Conservation (phyloP, 805 yeast species). For the Hyphopichia homilentoma region DNA sequence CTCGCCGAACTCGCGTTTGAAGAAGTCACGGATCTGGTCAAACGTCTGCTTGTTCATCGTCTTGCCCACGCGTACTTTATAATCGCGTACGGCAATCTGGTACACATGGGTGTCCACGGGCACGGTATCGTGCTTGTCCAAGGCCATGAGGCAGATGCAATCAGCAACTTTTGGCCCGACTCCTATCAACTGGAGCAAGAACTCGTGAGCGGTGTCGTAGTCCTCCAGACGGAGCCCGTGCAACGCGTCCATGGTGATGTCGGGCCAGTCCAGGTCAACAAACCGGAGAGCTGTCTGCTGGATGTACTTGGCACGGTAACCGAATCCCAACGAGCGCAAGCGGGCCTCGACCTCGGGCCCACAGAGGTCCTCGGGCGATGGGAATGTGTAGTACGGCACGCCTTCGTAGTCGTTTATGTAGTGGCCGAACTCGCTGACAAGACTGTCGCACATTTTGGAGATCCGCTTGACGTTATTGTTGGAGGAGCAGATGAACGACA, state of each 20-base stretch:
- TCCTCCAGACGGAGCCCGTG: constrained; percentile 40
- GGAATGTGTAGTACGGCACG: constrained; percentile 65
- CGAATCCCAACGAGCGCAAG: constrained; percentile 63
- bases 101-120: constrained; percentile 96
- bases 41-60: constrained; percentile 51
- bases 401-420: constrained; percentile 53
- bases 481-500: constrained; percentile 92
- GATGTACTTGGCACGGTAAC: constrained; percentile 89
- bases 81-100: constrained; percentile 83
- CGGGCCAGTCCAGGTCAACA: constrained; percentile 33
- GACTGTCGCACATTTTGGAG: constrained; percentile 82
- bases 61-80: constrained; percentile 49
- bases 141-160: constrained; percentile 88
- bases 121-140: constrained; percentile 81
- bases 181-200: constrained; percentile 66
- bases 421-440: constrained; percentile 69
- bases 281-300: constrained; percentile 67
- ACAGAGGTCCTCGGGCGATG: constrained; percentile 53
- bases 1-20: constrained; percentile 74
- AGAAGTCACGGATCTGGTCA: constrained; percentile 53
- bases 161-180: constrained; percentile 99
- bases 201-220: constrained; percentile 53
- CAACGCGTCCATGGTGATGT: constrained; percentile 32
- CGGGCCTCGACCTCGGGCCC: constrained; percentile 33
- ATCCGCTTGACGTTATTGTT: constrained; percentile 93